Conservation (phyloP, 345 rosid species). For the Sonneratia caseolaris region DNA sequence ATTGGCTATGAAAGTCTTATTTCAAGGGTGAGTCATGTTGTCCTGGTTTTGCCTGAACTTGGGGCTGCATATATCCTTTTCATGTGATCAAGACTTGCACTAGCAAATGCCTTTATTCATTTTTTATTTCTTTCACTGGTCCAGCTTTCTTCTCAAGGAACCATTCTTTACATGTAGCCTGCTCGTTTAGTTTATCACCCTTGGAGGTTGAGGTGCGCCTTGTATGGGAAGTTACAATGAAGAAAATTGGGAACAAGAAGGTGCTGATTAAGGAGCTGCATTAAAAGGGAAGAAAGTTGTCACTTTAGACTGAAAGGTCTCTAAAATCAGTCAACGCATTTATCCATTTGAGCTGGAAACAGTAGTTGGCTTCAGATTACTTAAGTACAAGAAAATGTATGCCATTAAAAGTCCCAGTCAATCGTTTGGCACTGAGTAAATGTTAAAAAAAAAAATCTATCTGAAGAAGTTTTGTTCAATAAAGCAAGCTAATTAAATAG, state of each 20-base stretch:
- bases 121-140: no score
- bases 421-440: no score
- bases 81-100: neutral
- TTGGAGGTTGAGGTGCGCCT: neutral
- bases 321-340: no score
- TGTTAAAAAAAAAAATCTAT: no score
- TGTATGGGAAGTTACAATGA: neutral
- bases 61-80: neutral
- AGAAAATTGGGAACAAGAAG: neutral
- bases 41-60: neutral
- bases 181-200: neutral
- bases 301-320: no score
- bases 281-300: neutral
- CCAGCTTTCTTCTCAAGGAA: neutral
- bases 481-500: neutral
- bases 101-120: neutral
- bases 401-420: neutral
- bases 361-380: neutral
- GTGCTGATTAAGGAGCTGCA: neutral
- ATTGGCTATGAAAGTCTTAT: neutral
- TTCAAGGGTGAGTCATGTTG: neutral
- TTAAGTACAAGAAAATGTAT: neutral
- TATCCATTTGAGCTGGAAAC: neutral
- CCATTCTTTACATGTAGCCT: neutral
- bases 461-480: neutral